These are phyloP conservation scores for Xylaria sp. DNA, from an alignment of 2,329 filamentous ascomycete genomes.

Conservation along the genomic window DNA sequence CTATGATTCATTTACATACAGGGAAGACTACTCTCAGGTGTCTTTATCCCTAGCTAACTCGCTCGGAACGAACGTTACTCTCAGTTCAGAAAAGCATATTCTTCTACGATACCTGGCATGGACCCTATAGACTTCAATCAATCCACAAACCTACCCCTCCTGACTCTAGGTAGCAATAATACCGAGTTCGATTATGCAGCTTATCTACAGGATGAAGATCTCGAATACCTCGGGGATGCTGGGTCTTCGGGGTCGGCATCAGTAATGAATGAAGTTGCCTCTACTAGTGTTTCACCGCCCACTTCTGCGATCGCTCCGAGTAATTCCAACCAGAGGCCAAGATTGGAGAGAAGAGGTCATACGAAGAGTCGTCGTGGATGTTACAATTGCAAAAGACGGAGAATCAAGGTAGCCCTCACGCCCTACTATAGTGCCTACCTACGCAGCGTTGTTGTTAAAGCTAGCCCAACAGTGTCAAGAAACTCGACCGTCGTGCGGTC, in stretches of 20 bases:
- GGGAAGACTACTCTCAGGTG: conserved; percentile 4
- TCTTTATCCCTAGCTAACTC: neutral
- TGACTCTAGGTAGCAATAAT: conserved; percentile 37
- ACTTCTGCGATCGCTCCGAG: conserved; percentile 29
- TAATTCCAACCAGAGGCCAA: conserved; percentile 50
- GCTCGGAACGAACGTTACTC: neutral
- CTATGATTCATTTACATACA: neutral
- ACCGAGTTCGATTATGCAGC: conserved; percentile 38
- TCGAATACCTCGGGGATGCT: conserved; percentile 33
- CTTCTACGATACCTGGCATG: conserved; percentile 35
- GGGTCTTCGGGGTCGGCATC: conserved; percentile 38
- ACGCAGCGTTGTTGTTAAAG: conserved; percentile 21
- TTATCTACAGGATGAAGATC: conserved; percentile 39
- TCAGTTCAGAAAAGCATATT: conserved; percentile 10
- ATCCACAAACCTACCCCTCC: conserved; percentile 38
- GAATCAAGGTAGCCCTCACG: conserved; percentile 65
- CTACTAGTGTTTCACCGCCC: conserved; percentile 33
- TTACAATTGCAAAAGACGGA: conserved; percentile 73
- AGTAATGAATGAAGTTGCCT: conserved; percentile 31
- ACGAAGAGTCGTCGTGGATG: conserved; percentile 74
- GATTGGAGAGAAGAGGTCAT: conserved; percentile 68
- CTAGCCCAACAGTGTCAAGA: conserved; percentile 67
- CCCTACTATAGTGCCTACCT: neutral
- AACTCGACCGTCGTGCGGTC: conserved; percentile 69
- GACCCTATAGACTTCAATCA: conserved; percentile 37